Percentiles rank a stretch among this genome's conserved stretches.
Conservation (phyloP, 179 eudicot species). For the Gypsophila paniculata region DNA sequence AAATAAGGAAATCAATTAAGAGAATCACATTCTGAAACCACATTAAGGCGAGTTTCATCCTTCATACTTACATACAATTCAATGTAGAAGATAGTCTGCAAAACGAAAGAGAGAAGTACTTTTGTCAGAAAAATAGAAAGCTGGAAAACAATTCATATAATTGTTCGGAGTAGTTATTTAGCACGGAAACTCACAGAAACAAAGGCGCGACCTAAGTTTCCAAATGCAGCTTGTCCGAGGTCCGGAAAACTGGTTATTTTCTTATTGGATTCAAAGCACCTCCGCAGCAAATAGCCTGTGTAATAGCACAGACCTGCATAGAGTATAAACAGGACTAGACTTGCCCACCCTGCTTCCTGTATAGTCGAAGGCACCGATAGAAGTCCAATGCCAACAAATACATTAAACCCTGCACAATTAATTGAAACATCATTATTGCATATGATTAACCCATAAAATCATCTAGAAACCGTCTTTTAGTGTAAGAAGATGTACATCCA, state of each 20-base stretch:
- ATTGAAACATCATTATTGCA: not conserved
- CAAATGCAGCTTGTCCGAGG: conserved; percentile 88
- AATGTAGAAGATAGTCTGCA: conserved; percentile 75
- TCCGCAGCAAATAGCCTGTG: conserved; percentile 62
- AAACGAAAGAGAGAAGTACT: conserved; percentile 16
- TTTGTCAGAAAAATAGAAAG: conserved; percentile 19
- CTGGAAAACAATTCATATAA: not conserved
- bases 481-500: not conserved
- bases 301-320: conserved; percentile 62
- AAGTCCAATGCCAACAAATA: conserved; percentile 76
- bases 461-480: not conserved
- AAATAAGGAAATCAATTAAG: not conserved
- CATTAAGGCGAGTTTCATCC: not conserved
- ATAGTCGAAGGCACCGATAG: conserved; percentile 78
- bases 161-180: too few species aligned
- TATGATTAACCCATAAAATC: not conserved
- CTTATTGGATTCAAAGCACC: conserved; percentile 56
- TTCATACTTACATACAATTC: conserved; percentile 74
- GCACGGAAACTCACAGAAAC: conserved; percentile 61
- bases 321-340: conserved; percentile 51
- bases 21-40: not conserved
- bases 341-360: conserved; percentile 83
- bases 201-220: conserved; percentile 66
- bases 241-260: conserved; percentile 75
- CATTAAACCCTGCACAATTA: conserved; percentile 54